Evolutionary conservation across 1,284 basidiomycete genomes (phyloP).

Genomic region (Omphalotus olearius): DNA sequence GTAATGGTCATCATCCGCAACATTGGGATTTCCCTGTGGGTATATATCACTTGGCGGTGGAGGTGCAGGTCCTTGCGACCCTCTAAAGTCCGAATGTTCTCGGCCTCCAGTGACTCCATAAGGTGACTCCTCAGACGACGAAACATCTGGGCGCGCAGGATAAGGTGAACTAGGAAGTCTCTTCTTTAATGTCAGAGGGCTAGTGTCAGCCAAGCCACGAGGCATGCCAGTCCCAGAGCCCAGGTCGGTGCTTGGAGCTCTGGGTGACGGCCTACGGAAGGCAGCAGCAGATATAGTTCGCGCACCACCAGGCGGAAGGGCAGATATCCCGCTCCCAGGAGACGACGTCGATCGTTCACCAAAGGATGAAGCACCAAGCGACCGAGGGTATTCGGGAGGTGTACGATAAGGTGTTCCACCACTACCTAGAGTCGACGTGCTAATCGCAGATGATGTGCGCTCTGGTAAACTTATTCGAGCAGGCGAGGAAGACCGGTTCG

Average conservation of each 20-base stretch:
- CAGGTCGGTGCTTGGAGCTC: slow-evolving; percentile 24
- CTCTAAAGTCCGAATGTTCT: slow-evolving; percentile 1
- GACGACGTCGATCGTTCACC: slow-evolving; percentile 20
- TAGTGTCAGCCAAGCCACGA: slow-evolving; percentile 32
- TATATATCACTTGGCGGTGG: slow-evolving; percentile 16
- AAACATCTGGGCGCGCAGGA: slow-evolving; percentile 20
- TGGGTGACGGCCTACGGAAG: slow-evolving; percentile 54
- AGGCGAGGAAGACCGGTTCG: background rate
- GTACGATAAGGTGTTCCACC: slow-evolving; percentile 23
- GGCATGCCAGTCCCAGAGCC: background rate
- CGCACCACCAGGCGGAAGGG: slow-evolving; percentile 30
- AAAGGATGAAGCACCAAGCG: slow-evolving; percentile 19
- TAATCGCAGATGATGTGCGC: slow-evolving; percentile 13
- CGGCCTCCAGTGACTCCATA: slow-evolving; percentile 1
- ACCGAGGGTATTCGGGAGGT: slow-evolving; percentile 29
- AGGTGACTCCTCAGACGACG: slow-evolving; percentile 13
- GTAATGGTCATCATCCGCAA: slow-evolving; percentile 42
- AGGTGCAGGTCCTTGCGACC: background rate
- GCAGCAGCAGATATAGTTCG: slow-evolving; percentile 73
- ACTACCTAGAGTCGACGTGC: slow-evolving; percentile 4
- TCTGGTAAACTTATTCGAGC: slow-evolving; percentile 1
- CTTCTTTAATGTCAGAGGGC: slow-evolving; percentile 47
- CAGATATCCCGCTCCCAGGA: slow-evolving; percentile 6
- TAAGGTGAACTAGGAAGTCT: slow-evolving; percentile 39
- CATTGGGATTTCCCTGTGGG: slow-evolving; percentile 11